Evolutionary conservation across 176 grass and related monocot genomes (phyloP).

Genomic region (Phoenix roebelenii): DNA sequence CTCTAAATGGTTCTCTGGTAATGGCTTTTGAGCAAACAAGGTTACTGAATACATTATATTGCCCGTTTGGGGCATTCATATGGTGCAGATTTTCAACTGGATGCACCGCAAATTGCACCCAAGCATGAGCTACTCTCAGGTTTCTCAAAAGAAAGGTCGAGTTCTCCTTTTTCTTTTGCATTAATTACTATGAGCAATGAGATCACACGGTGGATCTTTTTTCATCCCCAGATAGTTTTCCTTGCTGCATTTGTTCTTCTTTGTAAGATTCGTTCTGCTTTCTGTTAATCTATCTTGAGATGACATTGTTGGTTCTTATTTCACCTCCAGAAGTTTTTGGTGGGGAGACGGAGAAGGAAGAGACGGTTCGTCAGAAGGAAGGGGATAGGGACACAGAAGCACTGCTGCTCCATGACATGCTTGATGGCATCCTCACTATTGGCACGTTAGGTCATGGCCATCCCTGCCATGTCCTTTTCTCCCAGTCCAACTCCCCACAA

Average conservation of each 20-base stretch:
- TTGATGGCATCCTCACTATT: slow-evolving; percentile 12
- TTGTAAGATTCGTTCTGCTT: neutral
- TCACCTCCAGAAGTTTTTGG: neutral
- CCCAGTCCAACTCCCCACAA: neutral
- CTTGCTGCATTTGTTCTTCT: neutral
- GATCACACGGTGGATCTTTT: too few relatives aligned
- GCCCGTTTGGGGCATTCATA: too few relatives aligned
- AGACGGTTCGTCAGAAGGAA: neutral
- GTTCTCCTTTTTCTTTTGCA: neutral
- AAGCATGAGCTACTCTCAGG: slow-evolving; percentile 4
- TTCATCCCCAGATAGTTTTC: too few relatives aligned
- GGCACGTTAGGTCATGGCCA: slow-evolving; percentile 6
- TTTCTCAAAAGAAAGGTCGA: neutral
- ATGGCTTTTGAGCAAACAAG: too few relatives aligned
- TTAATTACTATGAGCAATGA: neutral
- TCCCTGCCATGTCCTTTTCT: neutral
- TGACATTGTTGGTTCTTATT: neutral
- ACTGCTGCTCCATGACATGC: slow-evolving; percentile 14
- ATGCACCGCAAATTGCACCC: slow-evolving; percentile 8
- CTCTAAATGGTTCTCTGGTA: too few relatives aligned
- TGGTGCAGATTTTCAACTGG: slow-evolving; percentile 12
- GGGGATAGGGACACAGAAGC: slow-evolving; percentile 5
- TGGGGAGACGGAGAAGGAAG: neutral
- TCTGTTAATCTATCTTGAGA: too few relatives aligned
- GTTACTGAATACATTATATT: too few relatives aligned